Base-by-base conservation (phyloP, 1,284 basidiomycete species). In the Leccinum huronense region DNA sequence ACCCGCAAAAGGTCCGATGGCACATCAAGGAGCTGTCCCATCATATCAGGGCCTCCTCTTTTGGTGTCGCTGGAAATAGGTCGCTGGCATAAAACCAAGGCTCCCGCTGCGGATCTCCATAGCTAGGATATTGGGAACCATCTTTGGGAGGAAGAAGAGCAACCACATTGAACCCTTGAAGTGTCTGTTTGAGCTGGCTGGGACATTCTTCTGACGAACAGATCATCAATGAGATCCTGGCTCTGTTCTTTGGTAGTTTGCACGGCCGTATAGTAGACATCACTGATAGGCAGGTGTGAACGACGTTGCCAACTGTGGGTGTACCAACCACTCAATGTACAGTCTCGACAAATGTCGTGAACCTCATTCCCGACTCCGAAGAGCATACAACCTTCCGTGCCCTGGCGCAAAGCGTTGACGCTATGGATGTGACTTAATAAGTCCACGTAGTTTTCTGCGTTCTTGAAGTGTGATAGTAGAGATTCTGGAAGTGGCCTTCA, bases 171-270 rank as follows among this genome's bases (percentile, higher is more conserved):
- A 83, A 36, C 73, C 90, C 54, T 78, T 86, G 64, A 82, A 84
- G 68, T 81, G 83, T 6, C 78, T 93, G 34, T 78, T 83, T 42
- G 81, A 80, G 19, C 75, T 86, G 30, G 85, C 23, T 27, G 23
- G 23, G 86, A 3, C 80, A 81, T 54, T 6, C 31, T 31, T 81
- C 84, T 4, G 77, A 78, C 1, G 86, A 90, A 60, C 82, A 87
- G 61, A 76, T 89, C 14, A 82, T 86, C 9, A 90, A 90, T 70
- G 83, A 84, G 34, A 78, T 92, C 51, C 74, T 93, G 40, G 89
- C 90, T n/a, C 75, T 93, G 33, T 78, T 91, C 76, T 82, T 92
- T 61, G 83, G 84, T 27, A 27, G 23, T 27, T 27, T 27, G 23
- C 23, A 78, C 84, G 3, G 84, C 86, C 8, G 86, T 87, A 11